Percentiles rank a stretch among this genome's conserved stretches.
phyloP scores from a whole-genome alignment of 2,329 filamentous ascomycete genomes.

The Diplodia scrobiculata region DNA sequence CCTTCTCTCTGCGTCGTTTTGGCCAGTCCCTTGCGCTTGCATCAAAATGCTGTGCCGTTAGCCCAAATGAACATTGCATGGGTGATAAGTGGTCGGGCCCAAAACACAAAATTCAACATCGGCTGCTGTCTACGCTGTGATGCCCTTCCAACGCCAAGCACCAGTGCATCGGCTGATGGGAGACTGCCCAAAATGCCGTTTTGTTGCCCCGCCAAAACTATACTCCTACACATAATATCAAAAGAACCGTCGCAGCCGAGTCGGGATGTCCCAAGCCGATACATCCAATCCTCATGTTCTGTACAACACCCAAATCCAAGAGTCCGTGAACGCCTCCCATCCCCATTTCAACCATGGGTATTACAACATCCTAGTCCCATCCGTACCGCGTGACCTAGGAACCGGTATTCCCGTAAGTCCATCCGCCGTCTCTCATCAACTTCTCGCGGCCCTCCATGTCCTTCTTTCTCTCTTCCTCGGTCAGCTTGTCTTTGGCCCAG shows the following conservation, averaged over 20 bases:
- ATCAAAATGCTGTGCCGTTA: not conserved
- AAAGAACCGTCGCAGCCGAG: not conserved
- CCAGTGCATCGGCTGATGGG: not conserved
- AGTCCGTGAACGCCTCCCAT: not conserved
- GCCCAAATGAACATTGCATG: not conserved
- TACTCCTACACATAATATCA: not conserved
- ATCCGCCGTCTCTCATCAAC: conserved; percentile 79
- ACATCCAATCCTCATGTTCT: not conserved
- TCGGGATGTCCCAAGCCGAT: not conserved
- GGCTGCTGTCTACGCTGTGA: not conserved
- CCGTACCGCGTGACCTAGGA: not conserved
- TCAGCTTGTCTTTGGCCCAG: conserved; percentile 84
- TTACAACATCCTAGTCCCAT: not conserved
- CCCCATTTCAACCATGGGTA: not conserved
- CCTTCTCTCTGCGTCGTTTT: not conserved
- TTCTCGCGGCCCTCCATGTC: conserved; percentile 79
- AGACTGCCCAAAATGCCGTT: not conserved
- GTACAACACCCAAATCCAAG: not conserved
- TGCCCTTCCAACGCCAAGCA: not conserved
- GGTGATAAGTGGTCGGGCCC: not conserved
- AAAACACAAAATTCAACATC: not conserved
- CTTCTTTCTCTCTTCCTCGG: conserved; percentile 80
- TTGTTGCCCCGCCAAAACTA: not conserved
- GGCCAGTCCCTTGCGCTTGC: not conserved
- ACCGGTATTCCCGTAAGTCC: conserved; percentile 48